Evolutionary conservation across 441 rosid genomes (phyloP), one percentile per base, ranked within the genome.

Genomic region (Omphalea diandra): DNA sequence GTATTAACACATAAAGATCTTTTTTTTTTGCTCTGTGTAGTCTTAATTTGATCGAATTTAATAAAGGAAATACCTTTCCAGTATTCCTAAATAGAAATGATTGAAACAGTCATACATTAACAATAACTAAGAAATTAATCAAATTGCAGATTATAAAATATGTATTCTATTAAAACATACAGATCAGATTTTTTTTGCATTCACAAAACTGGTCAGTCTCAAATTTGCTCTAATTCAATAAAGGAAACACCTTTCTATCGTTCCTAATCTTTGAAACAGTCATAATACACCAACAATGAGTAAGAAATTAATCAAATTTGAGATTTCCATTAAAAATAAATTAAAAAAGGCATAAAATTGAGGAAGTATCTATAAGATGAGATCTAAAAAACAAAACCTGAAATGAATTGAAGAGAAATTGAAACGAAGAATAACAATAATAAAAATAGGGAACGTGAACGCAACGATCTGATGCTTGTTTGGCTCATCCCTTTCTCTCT

Each of bases 321-420:
- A 7, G n/a, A 24, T 44, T 46, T 2, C 4, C 8, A 33, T 18
- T 11, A 22, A 44, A 12, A 20, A 10, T 14, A 20, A 33, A 26
- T 7, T 0, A 9, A 47, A 47, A 47, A 47, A 7, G 7, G 14
- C 9, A 58, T 7, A 53, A 55, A 49, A 44, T 11, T 54, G 27
- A 29, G 27, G 27, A 67, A 56, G 2, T 14, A 17, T 7, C 31
- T 10, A 27, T 0, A 54, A 11, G 32, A n/a, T 52, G 17, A 31
- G 63, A 63, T 67, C 73, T 50, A 73, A 69, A 31, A 73, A 55
- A 73, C 76, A 64, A n/a, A 81, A 90, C 98, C 98, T 83, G 88
- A 69, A 74, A 85, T 29, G 65, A 83, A 79, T 65, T 83, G 95
- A 3, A 87, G 82, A 77, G 50, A 75, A 77, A 89, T 54, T 44